Base-by-base conservation (phyloP, 2,329 filamentous ascomycete genomes). In the Gremmenia infestans region DNA sequence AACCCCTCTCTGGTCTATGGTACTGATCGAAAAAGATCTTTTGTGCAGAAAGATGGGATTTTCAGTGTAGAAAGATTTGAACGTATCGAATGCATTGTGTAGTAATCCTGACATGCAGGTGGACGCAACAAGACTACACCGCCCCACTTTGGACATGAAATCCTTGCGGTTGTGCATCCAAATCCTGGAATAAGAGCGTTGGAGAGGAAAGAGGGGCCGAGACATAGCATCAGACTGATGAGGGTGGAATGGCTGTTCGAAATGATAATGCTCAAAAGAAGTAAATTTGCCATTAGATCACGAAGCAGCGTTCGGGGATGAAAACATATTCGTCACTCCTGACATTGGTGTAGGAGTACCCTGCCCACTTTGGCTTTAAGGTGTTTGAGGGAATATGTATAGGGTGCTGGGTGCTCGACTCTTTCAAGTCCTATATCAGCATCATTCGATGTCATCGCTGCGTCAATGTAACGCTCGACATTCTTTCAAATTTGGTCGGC, bases 401-500 rank as follows among this genome's bases (percentile, higher is more conserved):
- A 8, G 48, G 1, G 25, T 50, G 6, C 35, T 39, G 42, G 23
- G 49, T 55, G 11, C 22, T 53, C 9, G 60, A 52, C 19, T 59
- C 55, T 14, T 55, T 56, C 11, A 11, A 67, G 56, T 17, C 52
- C 54, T 19, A 62, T 53, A n/a, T 67, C 66, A 25, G 63, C 61
- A 53, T 67, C 64, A 17, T 65, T 57, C 9, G 64, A 47, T 35
- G 57, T 45, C 59, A 67, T 65, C 9, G 64, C 60, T 2, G 63
- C 63, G 39, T 61, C 63, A 61, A 67, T 63, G 37, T 63, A 63
- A 43, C 57, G 59, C 12, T 63, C 63, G 5, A 63, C 65, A 67
- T 48, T 66, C 60, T 50, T 55, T 63, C 6, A 67, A 35, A 36
- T 65, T 66, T 9, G 54, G 55, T 9, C 57, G 52, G 48, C 65